Evolutionary conservation across 1,284 basidiomycete species (phyloP).

Genomic region (Rhodofomes roseus): DNA sequence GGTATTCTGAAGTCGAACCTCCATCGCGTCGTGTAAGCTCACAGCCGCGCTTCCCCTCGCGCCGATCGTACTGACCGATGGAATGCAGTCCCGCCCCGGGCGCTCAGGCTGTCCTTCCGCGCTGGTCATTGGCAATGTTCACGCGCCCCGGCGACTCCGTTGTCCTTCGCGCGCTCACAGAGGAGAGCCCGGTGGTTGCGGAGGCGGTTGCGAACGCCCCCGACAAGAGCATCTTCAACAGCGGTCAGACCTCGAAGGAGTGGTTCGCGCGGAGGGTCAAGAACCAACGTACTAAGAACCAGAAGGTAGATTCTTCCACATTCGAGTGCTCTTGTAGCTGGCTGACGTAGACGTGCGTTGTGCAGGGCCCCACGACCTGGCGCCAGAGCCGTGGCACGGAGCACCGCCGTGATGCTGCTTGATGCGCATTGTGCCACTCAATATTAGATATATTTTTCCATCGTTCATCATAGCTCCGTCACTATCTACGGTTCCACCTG

Average conservation of each 20-base stretch:
- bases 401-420: conserved; percentile 12
- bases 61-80: not conserved
- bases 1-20: conserved; percentile 34
- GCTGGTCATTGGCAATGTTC: conserved; percentile 38
- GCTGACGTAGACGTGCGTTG: too few relatives aligned
- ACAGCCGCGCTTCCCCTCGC: not conserved
- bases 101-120: conserved; percentile 29
- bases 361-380: conserved; percentile 28
- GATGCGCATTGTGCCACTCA: too few relatives aligned
- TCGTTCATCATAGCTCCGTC: too few relatives aligned
- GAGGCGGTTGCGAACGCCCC: conserved; percentile 23
- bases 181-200: conserved; percentile 26
- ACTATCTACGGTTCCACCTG: too few relatives aligned
- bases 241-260: conserved; percentile 24
- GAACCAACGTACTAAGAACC: conserved; percentile 21
- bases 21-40: conserved; percentile 28
- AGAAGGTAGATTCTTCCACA: conserved; percentile 13
- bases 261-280: conserved; percentile 30
- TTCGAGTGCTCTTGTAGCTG: too few relatives aligned
- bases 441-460: too few relatives aligned
- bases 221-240: conserved; percentile 16
- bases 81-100: conserved; percentile 25
- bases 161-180: conserved; percentile 20
- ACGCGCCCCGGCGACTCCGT: conserved; percentile 31
- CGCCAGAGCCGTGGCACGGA: conserved; percentile 25